Conservation (phyloP, 2,329 filamentous ascomycete genomes). For the Exophiala lecanii-corni region DNA sequence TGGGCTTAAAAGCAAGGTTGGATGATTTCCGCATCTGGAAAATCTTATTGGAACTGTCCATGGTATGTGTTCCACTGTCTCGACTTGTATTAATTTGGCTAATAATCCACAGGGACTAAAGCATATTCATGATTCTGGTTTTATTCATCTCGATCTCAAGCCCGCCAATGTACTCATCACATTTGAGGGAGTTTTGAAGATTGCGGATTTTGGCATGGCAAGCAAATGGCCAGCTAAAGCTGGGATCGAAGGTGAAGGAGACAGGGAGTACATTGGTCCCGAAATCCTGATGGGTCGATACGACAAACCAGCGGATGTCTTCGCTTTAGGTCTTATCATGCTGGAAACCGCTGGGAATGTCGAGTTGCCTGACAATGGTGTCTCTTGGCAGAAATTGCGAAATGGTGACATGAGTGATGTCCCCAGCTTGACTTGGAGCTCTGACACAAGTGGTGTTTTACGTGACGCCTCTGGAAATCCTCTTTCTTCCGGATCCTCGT, state of each 20-base stretch:
- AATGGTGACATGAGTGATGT: slow-evolving; percentile 86
- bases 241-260: slow-evolving; percentile 83
- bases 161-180: slow-evolving; percentile 63
- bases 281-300: slow-evolving; percentile 83
- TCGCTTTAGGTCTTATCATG: slow-evolving; percentile 89
- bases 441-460: slow-evolving; percentile 61
- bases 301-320: slow-evolving; percentile 89
- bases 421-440: slow-evolving; percentile 78
- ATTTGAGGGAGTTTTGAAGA: slow-evolving; percentile 62
- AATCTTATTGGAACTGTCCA: slow-evolving; percentile 77
- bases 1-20: slow-evolving; percentile 76
- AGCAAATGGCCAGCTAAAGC: slow-evolving; percentile 69
- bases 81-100: slow-evolving; percentile 14
- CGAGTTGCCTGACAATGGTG: slow-evolving; percentile 85
- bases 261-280: slow-evolving; percentile 92
- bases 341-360: slow-evolving; percentile 94
- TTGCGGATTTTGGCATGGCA: slow-evolving; percentile 68
- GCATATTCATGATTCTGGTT: slow-evolving; percentile 82
- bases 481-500: slow-evolving; percentile 41
- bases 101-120: slow-evolving; percentile 64
- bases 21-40: slow-evolving; percentile 99
- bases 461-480: slow-evolving; percentile 73
- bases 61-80: slow-evolving; percentile 54
- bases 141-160: slow-evolving; percentile 66
- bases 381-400: slow-evolving; percentile 83